Conservation (phyloP, 2,329 filamentous ascomycete genomes). For the Ophiocordyceps robertsii region DNA sequence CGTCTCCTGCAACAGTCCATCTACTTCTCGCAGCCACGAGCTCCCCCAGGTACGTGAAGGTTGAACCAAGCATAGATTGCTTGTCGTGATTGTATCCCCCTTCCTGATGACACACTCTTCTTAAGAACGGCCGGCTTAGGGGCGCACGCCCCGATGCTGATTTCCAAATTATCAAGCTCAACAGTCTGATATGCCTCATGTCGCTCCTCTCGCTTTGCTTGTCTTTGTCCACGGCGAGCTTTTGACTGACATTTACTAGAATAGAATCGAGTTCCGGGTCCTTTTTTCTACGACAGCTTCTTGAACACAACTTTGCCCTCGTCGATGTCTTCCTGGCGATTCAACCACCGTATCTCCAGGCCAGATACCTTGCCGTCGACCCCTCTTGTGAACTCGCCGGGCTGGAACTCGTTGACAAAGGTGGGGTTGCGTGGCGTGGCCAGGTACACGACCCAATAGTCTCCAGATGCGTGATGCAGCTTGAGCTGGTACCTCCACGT, state of each 20-base stretch:
- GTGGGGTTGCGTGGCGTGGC: not conserved
- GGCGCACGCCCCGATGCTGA: constrained; percentile 32
- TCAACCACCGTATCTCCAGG: not conserved
- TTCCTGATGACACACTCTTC: constrained; percentile 41
- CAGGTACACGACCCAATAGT: constrained; percentile 12
- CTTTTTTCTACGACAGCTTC: too few species aligned
- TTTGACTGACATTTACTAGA: too few species aligned
- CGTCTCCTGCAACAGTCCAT: too few species aligned
- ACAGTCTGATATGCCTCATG: constrained; percentile 37
- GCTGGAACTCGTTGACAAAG: not conserved
- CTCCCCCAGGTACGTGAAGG: not conserved
- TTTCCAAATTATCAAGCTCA: constrained; percentile 47
- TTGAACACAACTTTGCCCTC: too few species aligned
- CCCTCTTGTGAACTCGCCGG: constrained; percentile 3
- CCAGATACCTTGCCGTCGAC: not conserved
- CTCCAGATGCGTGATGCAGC: constrained; percentile 14
- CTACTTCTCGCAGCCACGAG: too few species aligned
- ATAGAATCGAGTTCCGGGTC: too few species aligned
- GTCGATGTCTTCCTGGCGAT: too few species aligned
- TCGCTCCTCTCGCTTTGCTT: not conserved
- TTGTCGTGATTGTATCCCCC: constrained; percentile 1
- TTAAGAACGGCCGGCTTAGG: constrained; percentile 58
- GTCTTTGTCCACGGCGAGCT: too few species aligned
- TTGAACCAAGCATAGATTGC: not conserved
- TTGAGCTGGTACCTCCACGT: constrained; percentile 8